A percentile compares a stretch with the other conserved stretches of the same genome.
These are phyloP conservation scores for Penicillium sp. DNA, from an alignment of 2,329 filamentous ascomycete species.

Conservation along the genomic window DNA sequence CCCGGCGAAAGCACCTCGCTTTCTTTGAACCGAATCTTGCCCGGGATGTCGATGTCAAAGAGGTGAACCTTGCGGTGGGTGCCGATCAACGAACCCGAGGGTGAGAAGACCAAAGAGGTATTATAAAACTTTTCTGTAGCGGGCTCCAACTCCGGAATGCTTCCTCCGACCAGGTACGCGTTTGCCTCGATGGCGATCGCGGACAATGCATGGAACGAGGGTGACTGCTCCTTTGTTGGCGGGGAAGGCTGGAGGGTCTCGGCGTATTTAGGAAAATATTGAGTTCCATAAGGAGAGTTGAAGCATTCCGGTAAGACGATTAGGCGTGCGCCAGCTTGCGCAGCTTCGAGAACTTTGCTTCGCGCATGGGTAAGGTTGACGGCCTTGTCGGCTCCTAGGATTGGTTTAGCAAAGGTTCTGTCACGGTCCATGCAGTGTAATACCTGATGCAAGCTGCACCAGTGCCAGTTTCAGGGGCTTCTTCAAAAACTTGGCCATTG, in stretches of 20 bases:
- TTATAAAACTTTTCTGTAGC: constrained; percentile 74
- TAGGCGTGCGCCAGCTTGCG: constrained; percentile 68
- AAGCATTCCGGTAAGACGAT: constrained; percentile 97
- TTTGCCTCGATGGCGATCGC: constrained; percentile 70
- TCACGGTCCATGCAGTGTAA: neutral
- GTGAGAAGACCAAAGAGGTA: constrained; percentile 77
- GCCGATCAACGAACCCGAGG: constrained; percentile 70
- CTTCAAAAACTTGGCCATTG: constrained; percentile 58
- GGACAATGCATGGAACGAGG: constrained; percentile 79
- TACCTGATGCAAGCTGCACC: constrained; percentile 71
- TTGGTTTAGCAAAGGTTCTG: too few species aligned
- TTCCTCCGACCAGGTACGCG: constrained; percentile 81
- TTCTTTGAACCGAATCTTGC: constrained; percentile 86
- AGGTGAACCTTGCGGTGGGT: constrained; percentile 91
- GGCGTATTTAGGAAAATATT: constrained; percentile 87
- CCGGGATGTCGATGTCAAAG: constrained; percentile 96
- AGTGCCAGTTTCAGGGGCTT: constrained; percentile 73
- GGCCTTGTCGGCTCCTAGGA: constrained; percentile 66
- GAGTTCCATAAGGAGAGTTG: constrained; percentile 92
- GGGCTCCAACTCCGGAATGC: constrained; percentile 75
- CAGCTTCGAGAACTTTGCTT: constrained; percentile 74
- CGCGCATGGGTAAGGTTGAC: constrained; percentile 77
- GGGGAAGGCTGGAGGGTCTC: constrained; percentile 78
- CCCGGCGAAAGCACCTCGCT: constrained; percentile 82
- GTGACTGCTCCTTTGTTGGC: constrained; percentile 62